Evolutionary conservation across 2,329 filamentous ascomycete genomes (phyloP).

Genomic region (Diaporthe citrichinensis): DNA sequence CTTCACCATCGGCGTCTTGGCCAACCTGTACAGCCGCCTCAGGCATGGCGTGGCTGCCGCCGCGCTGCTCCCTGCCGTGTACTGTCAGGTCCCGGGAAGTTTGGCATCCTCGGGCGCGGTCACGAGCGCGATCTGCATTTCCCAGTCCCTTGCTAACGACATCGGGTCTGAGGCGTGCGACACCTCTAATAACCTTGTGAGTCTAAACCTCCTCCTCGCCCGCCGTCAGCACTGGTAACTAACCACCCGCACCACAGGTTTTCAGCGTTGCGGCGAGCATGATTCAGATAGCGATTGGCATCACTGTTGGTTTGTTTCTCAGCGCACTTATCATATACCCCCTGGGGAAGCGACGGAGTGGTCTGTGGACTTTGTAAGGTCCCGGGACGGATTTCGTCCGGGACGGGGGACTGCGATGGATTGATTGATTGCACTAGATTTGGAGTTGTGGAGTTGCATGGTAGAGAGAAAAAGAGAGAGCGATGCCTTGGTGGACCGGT

Average conservation of each 20-base stretch:
- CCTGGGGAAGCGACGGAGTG: constrained; percentile 70
- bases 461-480: not conserved
- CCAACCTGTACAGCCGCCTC: constrained; percentile 82
- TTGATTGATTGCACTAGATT: not conserved
- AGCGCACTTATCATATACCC: constrained; percentile 70
- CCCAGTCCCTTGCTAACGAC: not conserved
- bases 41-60: constrained; percentile 86
- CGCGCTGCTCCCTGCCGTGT: constrained; percentile 89
- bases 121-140: constrained; percentile 38
- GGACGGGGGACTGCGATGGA: not conserved
- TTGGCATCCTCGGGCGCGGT: constrained; percentile 72
- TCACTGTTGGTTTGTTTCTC: constrained; percentile 71
- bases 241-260: constrained; percentile 56
- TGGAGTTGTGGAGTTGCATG: constrained; percentile 11
- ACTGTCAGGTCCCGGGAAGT: constrained; percentile 76
- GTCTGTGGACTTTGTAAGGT: constrained; percentile 67
- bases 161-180: constrained; percentile 20
- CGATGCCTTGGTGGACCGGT: not conserved
- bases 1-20: constrained; percentile 81
- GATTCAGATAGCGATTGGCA: constrained; percentile 73
- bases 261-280: constrained; percentile 67
- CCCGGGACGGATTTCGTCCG: not conserved
- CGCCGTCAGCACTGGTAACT: not conserved
- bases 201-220: constrained; percentile 58
- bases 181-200: constrained; percentile 56